Evolutionary conservation across 768 basidiomycete species (phyloP).

Genomic region (Suillus americanus): DNA sequence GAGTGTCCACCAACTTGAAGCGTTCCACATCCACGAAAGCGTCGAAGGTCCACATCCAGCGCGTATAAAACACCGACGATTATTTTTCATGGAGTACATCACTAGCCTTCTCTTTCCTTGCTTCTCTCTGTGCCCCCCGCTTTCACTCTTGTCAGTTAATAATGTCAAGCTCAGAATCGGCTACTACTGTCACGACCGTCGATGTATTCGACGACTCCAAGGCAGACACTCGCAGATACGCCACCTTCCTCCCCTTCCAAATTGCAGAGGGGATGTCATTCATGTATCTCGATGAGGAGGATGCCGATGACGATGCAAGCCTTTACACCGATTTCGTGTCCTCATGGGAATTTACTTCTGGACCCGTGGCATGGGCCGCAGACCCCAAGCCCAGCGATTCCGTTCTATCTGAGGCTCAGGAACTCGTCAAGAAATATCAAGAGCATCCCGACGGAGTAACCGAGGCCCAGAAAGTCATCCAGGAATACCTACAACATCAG

Average conservation of each 20-base stretch:
- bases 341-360: slow-evolving; percentile 14
- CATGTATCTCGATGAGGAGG: slow-evolving; percentile 11
- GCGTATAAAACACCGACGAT: background rate
- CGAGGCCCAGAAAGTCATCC: slow-evolving; percentile 21
- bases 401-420: slow-evolving; percentile 3
- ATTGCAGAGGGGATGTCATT: slow-evolving; percentile 6
- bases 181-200: background rate
- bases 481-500: background rate
- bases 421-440: slow-evolving; percentile 5
- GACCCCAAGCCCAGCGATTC: background rate
- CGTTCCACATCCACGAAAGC: slow-evolving; percentile 6
- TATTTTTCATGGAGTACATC: background rate
- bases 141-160: background rate
- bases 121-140: too few species aligned
- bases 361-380: background rate
- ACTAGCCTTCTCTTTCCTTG: background rate
- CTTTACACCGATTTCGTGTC: slow-evolving; percentile 9
- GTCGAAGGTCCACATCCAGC: background rate
- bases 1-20: background rate
- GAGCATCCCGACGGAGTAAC: slow-evolving; percentile 10
- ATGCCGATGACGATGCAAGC: slow-evolving; percentile 7
- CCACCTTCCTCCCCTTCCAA: slow-evolving; percentile 18
- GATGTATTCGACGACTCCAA: background rate
- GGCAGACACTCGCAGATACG: slow-evolving; percentile 29
- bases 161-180: background rate